These are phyloP conservation scores for Erythrobasidium hasegawianum DNA, from an alignment of 1,284 basidiomycete species.

Conservation along the genomic window DNA sequence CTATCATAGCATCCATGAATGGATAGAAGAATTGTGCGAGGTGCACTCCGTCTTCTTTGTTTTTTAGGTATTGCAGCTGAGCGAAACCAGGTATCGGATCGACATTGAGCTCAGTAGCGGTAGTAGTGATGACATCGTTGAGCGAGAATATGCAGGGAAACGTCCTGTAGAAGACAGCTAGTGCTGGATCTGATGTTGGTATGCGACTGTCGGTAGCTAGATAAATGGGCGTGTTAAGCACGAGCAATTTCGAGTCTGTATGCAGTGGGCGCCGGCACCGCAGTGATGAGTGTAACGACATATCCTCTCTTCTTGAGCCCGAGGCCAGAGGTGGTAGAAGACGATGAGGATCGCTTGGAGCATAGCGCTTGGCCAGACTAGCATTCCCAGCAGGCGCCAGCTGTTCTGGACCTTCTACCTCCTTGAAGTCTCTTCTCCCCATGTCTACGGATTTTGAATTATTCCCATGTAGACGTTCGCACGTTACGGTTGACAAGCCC, in stretches of 20 bases:
- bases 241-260: conserved; percentile 45
- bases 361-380: background rate
- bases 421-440: background rate
- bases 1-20: conserved; percentile 66
- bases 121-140: conserved; percentile 54
- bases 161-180: conserved; percentile 56
- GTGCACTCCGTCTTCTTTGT: conserved; percentile 57
- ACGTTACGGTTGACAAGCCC: conserved; percentile 26
- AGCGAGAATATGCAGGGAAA: conserved; percentile 71
- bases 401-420: background rate
- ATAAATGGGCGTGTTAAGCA: conserved; percentile 63
- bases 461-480: conserved; percentile 32
- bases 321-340: conserved; percentile 30
- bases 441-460: background rate
- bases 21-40: conserved; percentile 58
- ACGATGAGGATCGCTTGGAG: conserved; percentile 32
- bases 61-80: conserved; percentile 53
- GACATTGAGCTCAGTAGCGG: conserved; percentile 17
- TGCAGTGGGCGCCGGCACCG: conserved; percentile 42
- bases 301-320: conserved; percentile 15
- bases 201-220: conserved; percentile 62
- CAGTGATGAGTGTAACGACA: conserved; percentile 42
- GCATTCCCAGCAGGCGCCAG: background rate
- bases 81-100: conserved; percentile 44
- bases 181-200: conserved; percentile 51